Conservation (phyloP, 176 grass and related monocot species). For the maize (Zea mays) region Zm-B73-REFERENCE-NAM-5.0 NC_050104.1:83106501-83107000, state of each 20-base stretch:
- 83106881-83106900: background rate
- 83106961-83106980: constrained; percentile 14
- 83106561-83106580: no score
- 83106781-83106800: background rate
- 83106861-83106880: background rate
- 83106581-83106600: no score
- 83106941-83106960: background rate
- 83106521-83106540: no score
- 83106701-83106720: no score
- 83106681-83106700: no score
- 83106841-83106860: background rate
- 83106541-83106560: no score
- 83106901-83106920: background rate
- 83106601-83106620: no score
- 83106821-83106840: background rate
- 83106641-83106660: no score
- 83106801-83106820: background rate
- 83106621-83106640: no score
- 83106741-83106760: background rate
- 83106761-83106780: background rate
- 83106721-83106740: constrained; percentile 10
- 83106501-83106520: no score
- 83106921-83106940: background rate
- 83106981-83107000: constrained; percentile 88
- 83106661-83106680: no score